A percentile compares a stretch with the other conserved stretches of the same genome.
phyloP scores from a whole-genome alignment of 345 rosid genomes.

The Microthlaspi erraticum region DNA sequence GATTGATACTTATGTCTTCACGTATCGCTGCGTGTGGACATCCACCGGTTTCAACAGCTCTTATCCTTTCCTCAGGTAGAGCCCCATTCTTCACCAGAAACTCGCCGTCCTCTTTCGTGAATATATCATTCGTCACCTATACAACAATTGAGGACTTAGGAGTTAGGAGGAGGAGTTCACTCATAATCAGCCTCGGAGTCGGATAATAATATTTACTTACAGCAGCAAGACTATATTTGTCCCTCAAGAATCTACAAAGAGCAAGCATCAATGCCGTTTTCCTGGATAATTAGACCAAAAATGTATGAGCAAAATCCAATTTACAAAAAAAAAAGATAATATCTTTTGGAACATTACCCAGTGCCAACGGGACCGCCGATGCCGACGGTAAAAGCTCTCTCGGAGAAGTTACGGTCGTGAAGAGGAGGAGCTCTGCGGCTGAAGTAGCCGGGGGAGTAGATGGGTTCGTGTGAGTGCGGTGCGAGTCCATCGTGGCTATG shows the following conservation, averaged over 20 bases:
- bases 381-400: slow-evolving; percentile 94
- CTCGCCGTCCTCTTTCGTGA: slow-evolving; percentile 96
- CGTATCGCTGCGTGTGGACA: slow-evolving; percentile 99
- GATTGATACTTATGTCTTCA: slow-evolving; percentile 95
- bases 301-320: neutral
- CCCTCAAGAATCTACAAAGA: slow-evolving; percentile 71
- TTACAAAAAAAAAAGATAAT: no score
- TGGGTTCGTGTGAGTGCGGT: slow-evolving; percentile 98
- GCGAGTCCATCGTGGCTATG: slow-evolving; percentile 99
- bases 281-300: slow-evolving; percentile 50
- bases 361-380: slow-evolving; percentile 99
- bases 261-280: slow-evolving; percentile 96
- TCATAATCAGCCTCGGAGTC: neutral
- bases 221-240: slow-evolving; percentile 96
- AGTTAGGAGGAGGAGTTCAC: no score
- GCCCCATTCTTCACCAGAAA: slow-evolving; percentile 93
- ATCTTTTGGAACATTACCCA: slow-evolving; percentile 70
- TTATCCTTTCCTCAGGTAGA: slow-evolving; percentile 90
- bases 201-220: slow-evolving; percentile 58
- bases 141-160: no score
- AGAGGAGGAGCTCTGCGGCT: slow-evolving; percentile 88
- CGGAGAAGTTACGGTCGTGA: slow-evolving; percentile 69
- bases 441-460: slow-evolving; percentile 95
- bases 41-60: slow-evolving; percentile 95
- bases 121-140: slow-evolving; percentile 97